Percentiles rank a stretch among this genome's conserved stretches.
Evolutionary conservation across 2,329 filamentous ascomycete genomes (phyloP).

Genomic region (Aspergillus sp.): DNA sequence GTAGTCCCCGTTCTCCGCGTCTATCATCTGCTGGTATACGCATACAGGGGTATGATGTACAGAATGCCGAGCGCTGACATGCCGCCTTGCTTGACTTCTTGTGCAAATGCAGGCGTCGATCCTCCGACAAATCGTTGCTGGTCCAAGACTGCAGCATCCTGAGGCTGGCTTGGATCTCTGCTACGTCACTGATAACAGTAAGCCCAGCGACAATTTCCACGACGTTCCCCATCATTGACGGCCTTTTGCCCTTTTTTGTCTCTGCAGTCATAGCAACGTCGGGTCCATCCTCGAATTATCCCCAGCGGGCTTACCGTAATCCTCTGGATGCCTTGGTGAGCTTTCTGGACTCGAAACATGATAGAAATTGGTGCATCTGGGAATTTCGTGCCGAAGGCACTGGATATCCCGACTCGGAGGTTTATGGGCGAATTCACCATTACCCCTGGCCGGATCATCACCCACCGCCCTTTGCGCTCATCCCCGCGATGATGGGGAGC

Average conservation of each 20-base stretch:
- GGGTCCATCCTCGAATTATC: slow-evolving; percentile 83
- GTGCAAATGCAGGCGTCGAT: slow-evolving; percentile 56
- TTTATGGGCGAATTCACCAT: slow-evolving; percentile 79
- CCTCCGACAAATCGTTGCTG: slow-evolving; percentile 85
- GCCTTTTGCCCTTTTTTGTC: not conserved
- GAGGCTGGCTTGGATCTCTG: slow-evolving; percentile 90
- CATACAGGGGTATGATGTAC: too few relatives aligned
- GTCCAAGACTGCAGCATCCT: slow-evolving; percentile 75
- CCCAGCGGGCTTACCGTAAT: slow-evolving; percentile 88
- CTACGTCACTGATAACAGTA: slow-evolving; percentile 80
- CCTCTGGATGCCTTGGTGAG: slow-evolving; percentile 80
- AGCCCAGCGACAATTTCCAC: slow-evolving; percentile 1
- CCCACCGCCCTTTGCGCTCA: slow-evolving; percentile 83
- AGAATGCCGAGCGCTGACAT: not conserved
- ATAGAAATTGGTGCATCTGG: slow-evolving; percentile 86
- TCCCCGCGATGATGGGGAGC: slow-evolving; percentile 83
- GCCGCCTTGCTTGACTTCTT: slow-evolving; percentile 8
- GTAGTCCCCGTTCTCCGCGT: not conserved
- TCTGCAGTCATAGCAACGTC: slow-evolving; percentile 64
- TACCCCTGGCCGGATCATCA: slow-evolving; percentile 98
- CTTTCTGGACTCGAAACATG: slow-evolving; percentile 84
- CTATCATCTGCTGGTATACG: too few relatives aligned
- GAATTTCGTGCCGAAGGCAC: slow-evolving; percentile 97
- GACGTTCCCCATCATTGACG: too few relatives aligned
- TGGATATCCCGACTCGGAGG: slow-evolving; percentile 85